phyloP scores from a whole-genome alignment of 2,329 filamentous ascomycete genomes.

The Alternaria consortialis region DNA sequence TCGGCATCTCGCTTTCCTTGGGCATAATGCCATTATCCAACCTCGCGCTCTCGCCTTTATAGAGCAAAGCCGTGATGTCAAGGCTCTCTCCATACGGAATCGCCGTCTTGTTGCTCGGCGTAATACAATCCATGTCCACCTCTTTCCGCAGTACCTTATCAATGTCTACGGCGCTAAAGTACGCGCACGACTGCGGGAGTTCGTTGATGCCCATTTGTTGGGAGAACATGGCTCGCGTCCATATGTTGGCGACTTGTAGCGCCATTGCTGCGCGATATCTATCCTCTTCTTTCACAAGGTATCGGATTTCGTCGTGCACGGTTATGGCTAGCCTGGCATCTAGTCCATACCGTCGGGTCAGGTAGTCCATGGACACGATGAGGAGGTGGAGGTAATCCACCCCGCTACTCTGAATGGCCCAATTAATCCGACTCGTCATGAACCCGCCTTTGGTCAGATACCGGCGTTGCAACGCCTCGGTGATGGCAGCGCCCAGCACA shows the following conservation, averaged over 20 bases:
- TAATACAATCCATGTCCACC: conserved; percentile 97
- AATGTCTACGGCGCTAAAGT: conserved; percentile 94
- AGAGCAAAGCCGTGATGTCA: conserved; percentile 80
- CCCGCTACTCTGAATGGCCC: conserved; percentile 97
- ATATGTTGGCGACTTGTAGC: conserved; percentile 90
- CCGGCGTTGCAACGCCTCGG: conserved; percentile 88
- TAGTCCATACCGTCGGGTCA: conserved; percentile 85
- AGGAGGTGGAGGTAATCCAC: conserved; percentile 97
- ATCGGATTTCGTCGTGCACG: conserved; percentile 97
- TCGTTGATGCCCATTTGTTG: conserved; percentile 97
- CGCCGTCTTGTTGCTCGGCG: conserved; percentile 79
- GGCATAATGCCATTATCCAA: conserved; percentile 74
- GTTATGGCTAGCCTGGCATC: conserved; percentile 88
- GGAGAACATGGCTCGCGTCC: conserved; percentile 96
- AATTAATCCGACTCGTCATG: conserved; percentile 96
- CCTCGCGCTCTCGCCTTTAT: conserved; percentile 72
- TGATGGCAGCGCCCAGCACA: conserved; percentile 93
- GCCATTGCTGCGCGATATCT: conserved; percentile 92
- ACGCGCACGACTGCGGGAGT: conserved; percentile 91
- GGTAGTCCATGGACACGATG: conserved; percentile 93
- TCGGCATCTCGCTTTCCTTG: conserved; percentile 63
- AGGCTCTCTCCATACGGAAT: conserved; percentile 88
- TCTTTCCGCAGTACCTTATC: conserved; percentile 97
- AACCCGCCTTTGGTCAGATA: conserved; percentile 90
- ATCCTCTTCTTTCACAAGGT: conserved; percentile 85